Evolutionary conservation across 2,329 filamentous ascomycete species (phyloP), one percentile per base, ranked within the genome.

Genomic region (Cadophora sp.): DNA sequence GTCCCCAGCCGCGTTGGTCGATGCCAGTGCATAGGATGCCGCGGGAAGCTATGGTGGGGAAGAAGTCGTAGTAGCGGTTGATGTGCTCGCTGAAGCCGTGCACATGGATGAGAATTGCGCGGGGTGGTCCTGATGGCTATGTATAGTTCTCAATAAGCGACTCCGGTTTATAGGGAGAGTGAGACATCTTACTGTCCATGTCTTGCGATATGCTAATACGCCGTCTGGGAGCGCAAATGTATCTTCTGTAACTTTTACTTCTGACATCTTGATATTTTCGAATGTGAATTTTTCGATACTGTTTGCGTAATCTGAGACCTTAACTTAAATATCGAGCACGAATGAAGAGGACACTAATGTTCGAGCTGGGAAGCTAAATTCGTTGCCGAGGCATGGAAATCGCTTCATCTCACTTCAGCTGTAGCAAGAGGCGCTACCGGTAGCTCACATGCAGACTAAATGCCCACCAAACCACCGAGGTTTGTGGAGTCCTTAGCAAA

Each of bases 1-100:
- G 56, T 5, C 56, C 56, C 56, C 56, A 59, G n/a, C 56, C 56
- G 12, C 56, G 56, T 14, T 59, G 56, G 31, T 59, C 56, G 56
- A 59, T 59, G 22, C 56, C 56, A 2, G 56, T 59, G 31, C 56
- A 59, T 9, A 59, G 56, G 22, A 59, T 59, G 12, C 56, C 34
- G 12, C 34, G 56, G 11, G 27, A 5, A 8, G 34, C 31, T 6
- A 59, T 11, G 1, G 31, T 43, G 37, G 56, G 56, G 22, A 59
- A 59, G 34, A 59, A 59, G 4, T 59, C 56, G 37, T 59, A 43
- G 22, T 59, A 59, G 31, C 34, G 31, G 31, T 59, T 59, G 4
- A 59, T 59, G 34, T 59, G 56, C 34, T 59, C 56, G 31, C 56
- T 37, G 31, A 59, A 59, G 12, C 56, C 56, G 12, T 59, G 56